Base-by-base conservation (phyloP, 2,329 filamentous ascomycete species). In the Fusarium secorum region DNA sequence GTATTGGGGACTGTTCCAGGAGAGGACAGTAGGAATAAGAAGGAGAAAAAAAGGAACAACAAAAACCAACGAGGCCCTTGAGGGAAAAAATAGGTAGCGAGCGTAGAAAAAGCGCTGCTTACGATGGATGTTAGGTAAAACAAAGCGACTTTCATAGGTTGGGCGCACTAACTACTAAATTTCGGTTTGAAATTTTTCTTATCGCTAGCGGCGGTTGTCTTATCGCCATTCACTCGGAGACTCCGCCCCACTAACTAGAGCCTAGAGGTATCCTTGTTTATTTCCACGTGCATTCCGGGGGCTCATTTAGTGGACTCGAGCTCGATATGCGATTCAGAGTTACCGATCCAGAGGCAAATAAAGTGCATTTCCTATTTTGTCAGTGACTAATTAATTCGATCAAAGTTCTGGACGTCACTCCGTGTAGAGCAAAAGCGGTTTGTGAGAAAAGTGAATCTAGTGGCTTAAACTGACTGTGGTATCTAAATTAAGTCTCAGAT, bases 41-140 rank as follows among this genome's bases (percentile, higher is more conserved):
- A 56, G 45, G 28, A 30, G 45, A 20, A 41, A 32, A 32, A 53
- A 49, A 42, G 58, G 41, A 45, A 63, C n/a, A 60, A 69, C 41
- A 68, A 76, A 72, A 76, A 69, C 72, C 63, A 72, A 73, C 74
- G 68, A 74, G 73, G 71, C 74, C 73, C 74, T 73, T 74, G 67
- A 57, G 57, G 49, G 56, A 41, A 61, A 69, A 33, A 49, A 22
- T 18, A 49, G 30, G 46, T 45, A 71, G 70, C 64, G 64, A 73
- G 62, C 67, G 71, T 73, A 44, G 38, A 73, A 68, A 60, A 74
- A 68, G 44, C 58, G 70, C 66, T 73, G 70, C 70, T 72, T 72
- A 71, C 70, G 59, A 65, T 71, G 64, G 63, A 65, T 71, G 64
- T 64, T 55, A 68, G 51, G 58, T 63, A 63, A 51, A 67, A 56